phyloP scores from a whole-genome alignment of 2,329 filamentous ascomycete genomes.

The Trichoderma sp. region DNA sequence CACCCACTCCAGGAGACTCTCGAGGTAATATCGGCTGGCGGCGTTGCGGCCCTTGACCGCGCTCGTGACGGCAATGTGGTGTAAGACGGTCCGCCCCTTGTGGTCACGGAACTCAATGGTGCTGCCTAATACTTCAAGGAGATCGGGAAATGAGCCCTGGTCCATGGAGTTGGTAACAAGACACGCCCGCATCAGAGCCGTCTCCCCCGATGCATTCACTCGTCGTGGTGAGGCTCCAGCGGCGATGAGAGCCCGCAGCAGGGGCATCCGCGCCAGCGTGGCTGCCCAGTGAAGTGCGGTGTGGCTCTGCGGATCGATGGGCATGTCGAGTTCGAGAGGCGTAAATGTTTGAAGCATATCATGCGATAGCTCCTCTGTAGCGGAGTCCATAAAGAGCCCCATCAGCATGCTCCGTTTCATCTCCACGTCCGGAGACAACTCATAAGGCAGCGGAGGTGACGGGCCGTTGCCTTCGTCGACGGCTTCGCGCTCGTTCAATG shows the following conservation, averaged over 20 bases:
- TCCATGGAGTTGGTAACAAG: slow-evolving; percentile 94
- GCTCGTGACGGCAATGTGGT: slow-evolving; percentile 94
- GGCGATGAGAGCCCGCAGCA: slow-evolving; percentile 78
- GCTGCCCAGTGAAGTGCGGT: slow-evolving; percentile 96
- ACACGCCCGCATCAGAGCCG: slow-evolving; percentile 88
- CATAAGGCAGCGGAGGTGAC: slow-evolving; percentile 65
- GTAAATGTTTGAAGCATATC: slow-evolving; percentile 76
- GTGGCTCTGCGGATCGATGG: slow-evolving; percentile 85
- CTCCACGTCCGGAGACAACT: slow-evolving; percentile 67
- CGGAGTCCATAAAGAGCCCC: slow-evolving; percentile 77
- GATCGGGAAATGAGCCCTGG: slow-evolving; percentile 83
- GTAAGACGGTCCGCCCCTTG: slow-evolving; percentile 86
- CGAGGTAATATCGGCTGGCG: slow-evolving; percentile 93
- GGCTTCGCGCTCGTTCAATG: slow-evolving; percentile 47
- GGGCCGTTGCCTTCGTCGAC: slow-evolving; percentile 59
- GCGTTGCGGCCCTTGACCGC: slow-evolving; percentile 91
- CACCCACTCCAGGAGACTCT: slow-evolving; percentile 91
- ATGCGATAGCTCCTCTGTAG: slow-evolving; percentile 68
- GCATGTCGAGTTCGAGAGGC: slow-evolving; percentile 83
- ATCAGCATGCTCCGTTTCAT: slow-evolving; percentile 81
- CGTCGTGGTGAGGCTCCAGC: slow-evolving; percentile 86
- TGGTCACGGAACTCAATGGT: slow-evolving; percentile 90
- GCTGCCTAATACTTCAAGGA: slow-evolving; percentile 83
- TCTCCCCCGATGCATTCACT: slow-evolving; percentile 87
- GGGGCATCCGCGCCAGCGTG: slow-evolving; percentile 80